Conservation (phyloP, 1,284 basidiomycete genomes). For the Cutaneotrichosporon dermatis region DNA sequence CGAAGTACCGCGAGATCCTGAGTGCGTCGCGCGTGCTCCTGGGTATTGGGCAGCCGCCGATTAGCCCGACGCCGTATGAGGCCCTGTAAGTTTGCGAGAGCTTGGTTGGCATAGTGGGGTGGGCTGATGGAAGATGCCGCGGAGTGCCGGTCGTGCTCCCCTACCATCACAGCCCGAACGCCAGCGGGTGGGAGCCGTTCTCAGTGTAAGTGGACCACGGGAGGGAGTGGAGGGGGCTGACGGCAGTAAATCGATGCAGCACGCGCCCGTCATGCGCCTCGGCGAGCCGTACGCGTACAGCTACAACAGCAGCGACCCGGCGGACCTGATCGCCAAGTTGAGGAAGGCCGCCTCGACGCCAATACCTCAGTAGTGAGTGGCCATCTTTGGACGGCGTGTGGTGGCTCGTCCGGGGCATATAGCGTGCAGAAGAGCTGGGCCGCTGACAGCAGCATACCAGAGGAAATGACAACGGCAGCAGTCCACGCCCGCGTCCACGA, state of each 20-base stretch:
- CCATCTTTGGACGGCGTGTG: too few species aligned
- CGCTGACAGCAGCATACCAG: conserved; percentile 22
- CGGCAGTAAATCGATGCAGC: conserved; percentile 21
- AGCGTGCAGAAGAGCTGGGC: too few species aligned
- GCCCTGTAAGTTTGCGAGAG: not conserved
- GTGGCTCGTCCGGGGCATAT: too few species aligned
- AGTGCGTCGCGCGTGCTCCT: conserved; percentile 35
- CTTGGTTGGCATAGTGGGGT: too few species aligned
- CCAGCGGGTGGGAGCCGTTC: conserved; percentile 3
- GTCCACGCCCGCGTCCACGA: conserved; percentile 16
- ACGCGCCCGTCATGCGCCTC: conserved; percentile 37
- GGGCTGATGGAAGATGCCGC: conserved; percentile 19
- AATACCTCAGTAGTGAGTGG: conserved; percentile 32
- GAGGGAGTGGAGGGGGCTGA: not conserved
- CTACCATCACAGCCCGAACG: conserved; percentile 15
- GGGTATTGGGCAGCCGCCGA: conserved; percentile 38
- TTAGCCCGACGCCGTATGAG: conserved; percentile 39
- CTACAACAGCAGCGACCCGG: conserved; percentile 29
- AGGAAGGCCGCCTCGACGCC: conserved; percentile 28
- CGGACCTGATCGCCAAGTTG: conserved; percentile 23
- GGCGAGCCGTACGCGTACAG: conserved; percentile 44
- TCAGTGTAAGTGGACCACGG: not conserved
- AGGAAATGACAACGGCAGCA: conserved; percentile 26
- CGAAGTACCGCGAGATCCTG: conserved; percentile 33
- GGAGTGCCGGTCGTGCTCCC: conserved; percentile 46